phyloP scores from a whole-genome alignment of 441 rosid genomes.

The Flueggea neowawraea region DNA sequence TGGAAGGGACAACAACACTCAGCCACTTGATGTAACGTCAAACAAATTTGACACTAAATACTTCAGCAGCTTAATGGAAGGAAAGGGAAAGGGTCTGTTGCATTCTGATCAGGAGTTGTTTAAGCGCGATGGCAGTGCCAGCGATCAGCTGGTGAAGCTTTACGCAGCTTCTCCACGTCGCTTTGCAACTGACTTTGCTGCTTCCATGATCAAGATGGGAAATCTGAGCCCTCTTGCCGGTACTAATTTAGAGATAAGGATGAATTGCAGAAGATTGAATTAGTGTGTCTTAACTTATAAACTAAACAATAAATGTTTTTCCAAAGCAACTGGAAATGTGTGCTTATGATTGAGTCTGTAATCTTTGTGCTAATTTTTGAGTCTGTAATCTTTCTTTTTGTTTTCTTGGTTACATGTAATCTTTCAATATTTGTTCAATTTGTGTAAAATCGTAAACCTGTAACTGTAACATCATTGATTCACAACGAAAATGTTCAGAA shows the following conservation, averaged over 20 bases:
- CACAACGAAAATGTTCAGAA: too few relatives aligned
- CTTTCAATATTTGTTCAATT: too few relatives aligned
- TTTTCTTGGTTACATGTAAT: too few relatives aligned
- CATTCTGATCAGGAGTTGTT: conserved; percentile 31
- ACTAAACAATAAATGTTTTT: too few relatives aligned
- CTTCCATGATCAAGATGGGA: conserved; percentile 31
- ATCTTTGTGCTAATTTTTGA: too few relatives aligned
- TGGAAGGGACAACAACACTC: conserved; percentile 3
- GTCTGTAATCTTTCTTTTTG: too few relatives aligned
- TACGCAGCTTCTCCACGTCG: not conserved
- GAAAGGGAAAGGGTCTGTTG: conserved; percentile 17
- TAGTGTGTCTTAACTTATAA: not conserved
- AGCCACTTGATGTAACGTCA: conserved; percentile 13
- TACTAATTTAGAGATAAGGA: conserved; percentile 18
- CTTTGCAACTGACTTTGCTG: conserved; percentile 16
- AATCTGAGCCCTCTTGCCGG: conserved; percentile 17
- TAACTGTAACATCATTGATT: too few relatives aligned
- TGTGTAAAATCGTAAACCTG: too few relatives aligned
- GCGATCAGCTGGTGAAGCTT: conserved; percentile 8
- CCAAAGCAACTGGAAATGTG: too few relatives aligned
- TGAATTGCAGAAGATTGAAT: conserved; percentile 17
- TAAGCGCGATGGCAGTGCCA: conserved; percentile 1
- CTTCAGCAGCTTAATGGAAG: conserved; percentile 11
- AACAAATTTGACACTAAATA: conserved; percentile 16
- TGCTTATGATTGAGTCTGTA: too few relatives aligned